These are phyloP conservation scores for Cetraspora pellucida DNA, from an alignment of 192 early-diverging fungal genomes.

Conservation along the genomic window DNA sequence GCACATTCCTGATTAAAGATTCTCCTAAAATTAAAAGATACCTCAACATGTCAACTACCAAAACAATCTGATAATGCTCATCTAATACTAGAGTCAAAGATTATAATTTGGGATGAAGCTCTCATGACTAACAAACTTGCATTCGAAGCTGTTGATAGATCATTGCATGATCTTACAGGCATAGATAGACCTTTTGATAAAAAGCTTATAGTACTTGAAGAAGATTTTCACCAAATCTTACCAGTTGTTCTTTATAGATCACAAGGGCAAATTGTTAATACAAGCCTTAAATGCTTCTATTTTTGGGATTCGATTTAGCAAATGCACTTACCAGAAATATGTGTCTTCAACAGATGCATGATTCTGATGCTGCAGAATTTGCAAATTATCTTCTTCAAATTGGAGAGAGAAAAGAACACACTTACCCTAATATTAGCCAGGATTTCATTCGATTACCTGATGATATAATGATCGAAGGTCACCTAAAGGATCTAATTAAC, in stretches of 20 bases:
- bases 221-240: conserved; percentile 38
- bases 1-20: conserved; percentile 45
- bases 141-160: conserved; percentile 35
- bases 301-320: conserved; percentile 20
- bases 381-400: too few relatives aligned
- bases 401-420: too few relatives aligned
- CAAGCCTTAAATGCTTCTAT: conserved; percentile 35
- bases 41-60: conserved; percentile 33
- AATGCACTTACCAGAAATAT: not conserved
- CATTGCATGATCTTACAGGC: conserved; percentile 26
- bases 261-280: conserved; percentile 22
- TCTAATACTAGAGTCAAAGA: not conserved
- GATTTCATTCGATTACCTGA: too few relatives aligned
- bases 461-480: too few relatives aligned
- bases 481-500: too few relatives aligned
- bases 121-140: conserved; percentile 31
- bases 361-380: too few relatives aligned
- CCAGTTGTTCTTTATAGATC: conserved; percentile 36
- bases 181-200: conserved; percentile 12
- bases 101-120: conserved; percentile 46
- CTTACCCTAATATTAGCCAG: too few relatives aligned
- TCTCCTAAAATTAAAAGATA: conserved; percentile 14
- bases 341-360: too few relatives aligned
- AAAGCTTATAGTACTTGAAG: not conserved
- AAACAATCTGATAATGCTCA: not conserved